A percentile compares a stretch with the other conserved stretches of the same genome.
These are phyloP conservation scores for Cardamine occulta DNA, from an alignment of 345 rosid species.

Conservation along the genomic window DNA sequence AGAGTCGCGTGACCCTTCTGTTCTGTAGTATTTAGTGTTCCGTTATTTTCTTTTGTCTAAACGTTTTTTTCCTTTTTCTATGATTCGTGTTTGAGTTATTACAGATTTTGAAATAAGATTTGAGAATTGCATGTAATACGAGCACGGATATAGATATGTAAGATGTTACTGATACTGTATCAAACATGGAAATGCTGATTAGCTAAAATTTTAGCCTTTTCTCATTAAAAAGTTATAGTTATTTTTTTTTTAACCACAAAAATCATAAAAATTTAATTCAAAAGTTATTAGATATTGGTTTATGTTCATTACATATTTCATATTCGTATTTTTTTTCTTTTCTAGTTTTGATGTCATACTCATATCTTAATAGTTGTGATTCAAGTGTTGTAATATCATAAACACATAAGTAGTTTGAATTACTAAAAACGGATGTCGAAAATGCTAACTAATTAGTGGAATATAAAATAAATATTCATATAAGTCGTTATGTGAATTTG, in stretches of 20 bases:
- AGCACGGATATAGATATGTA: background rate
- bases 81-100: too few species aligned
- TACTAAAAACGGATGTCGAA: too few species aligned
- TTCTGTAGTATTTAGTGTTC: background rate
- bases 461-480: too few species aligned
- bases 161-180: background rate
- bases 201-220: background rate
- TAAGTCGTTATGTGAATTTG: background rate
- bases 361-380: too few species aligned
- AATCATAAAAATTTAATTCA: background rate
- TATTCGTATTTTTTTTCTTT: too few species aligned
- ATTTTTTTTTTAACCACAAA: background rate
- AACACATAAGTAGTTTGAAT: too few species aligned
- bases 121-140: background rate
- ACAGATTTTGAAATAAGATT: background rate
- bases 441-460: background rate
- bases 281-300: background rate
- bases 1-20: slow-evolving; percentile 37
- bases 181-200: background rate
- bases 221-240: background rate
- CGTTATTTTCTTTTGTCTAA: background rate
- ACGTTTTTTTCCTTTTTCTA: background rate
- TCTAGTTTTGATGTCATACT: too few species aligned
- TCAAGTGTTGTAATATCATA: too few species aligned
- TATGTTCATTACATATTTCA: too few species aligned